These are phyloP conservation scores for Oldenlandia corymbosa DNA, from an alignment of 257 asterid species.

Conservation along the genomic window DNA sequence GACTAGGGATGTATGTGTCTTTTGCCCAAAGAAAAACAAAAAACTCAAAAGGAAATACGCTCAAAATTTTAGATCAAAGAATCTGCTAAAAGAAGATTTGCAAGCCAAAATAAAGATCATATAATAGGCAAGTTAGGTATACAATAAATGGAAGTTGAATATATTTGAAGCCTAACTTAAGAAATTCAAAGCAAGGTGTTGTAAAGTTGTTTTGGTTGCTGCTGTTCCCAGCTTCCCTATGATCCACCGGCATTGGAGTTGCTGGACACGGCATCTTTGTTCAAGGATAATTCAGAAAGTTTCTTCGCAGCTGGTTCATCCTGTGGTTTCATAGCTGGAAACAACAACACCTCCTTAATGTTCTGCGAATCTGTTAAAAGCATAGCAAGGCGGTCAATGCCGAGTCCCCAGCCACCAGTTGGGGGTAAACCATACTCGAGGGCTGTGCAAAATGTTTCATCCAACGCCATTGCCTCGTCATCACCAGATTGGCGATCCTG, in stretches of 20 bases:
- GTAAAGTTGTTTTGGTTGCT: background rate
- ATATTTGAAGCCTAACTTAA: background rate
- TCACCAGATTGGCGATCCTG: conserved; percentile 96
- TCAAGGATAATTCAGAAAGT: conserved; percentile 25
- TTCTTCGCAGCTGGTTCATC: conserved; percentile 60
- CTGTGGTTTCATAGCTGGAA: conserved; percentile 92
- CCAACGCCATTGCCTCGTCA: conserved; percentile 97
- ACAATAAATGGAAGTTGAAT: too few species aligned
- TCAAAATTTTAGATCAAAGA: too few species aligned
- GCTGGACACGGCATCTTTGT: background rate
- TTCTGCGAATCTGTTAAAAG: conserved; percentile 88
- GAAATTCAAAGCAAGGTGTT: background rate
- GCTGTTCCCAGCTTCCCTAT: background rate
- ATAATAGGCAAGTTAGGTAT: too few species aligned
- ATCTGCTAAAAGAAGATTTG: too few species aligned
- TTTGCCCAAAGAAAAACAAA: too few species aligned
- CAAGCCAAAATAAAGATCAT: too few species aligned
- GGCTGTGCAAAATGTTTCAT: conserved; percentile 76
- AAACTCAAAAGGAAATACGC: too few species aligned
- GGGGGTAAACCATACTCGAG: conserved; percentile 97
- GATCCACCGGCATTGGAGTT: background rate
- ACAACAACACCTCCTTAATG: conserved; percentile 88
- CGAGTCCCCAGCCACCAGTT: conserved; percentile 97
- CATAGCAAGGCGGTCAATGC: conserved; percentile 86
- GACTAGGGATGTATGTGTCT: too few species aligned